Base-by-base conservation (phyloP, 495 filamentous ascomycete species). In the Penicillium tannophilum region DNA sequence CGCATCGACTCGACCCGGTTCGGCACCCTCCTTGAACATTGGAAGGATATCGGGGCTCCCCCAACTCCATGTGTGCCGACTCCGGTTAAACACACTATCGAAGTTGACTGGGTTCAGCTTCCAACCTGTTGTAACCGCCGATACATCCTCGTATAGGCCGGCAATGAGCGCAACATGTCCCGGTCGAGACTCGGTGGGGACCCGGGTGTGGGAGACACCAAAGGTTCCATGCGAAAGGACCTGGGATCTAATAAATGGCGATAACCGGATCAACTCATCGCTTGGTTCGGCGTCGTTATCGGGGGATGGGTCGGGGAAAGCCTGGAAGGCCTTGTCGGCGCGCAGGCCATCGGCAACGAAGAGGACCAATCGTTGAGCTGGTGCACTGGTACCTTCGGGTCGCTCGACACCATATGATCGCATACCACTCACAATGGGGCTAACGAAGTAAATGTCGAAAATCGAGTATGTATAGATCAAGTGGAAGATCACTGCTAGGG, bases 381-480 rank as follows among this genome's bases (percentile, higher is more conserved):
- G 94, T 14, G 92, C 84, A 72, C 87, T 84, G n/a, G 68, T 71
- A 41, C 76, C 78, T 20, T 75, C 57, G 36, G 85, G 76, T 51
- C 88, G 78, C 46, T 92, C 85, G 42, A 94, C 81, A 35, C 74
- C 75, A 75, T 90, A 93, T 52, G 90, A 81, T 63, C 81, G 84
- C 95, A 99, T 98, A 66, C 95, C 95, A 81, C 86, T 88, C 39
- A 98, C 95, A 63, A 99, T 95, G 17, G 95, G 95, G 68, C 92
- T 97, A 62, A 97, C 91, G 71, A 99, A 99, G 76, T 99, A 99
- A 61, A 98, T 96, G 71, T 98, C 95, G 73, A 99, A 99, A 62
- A 99, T 99, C 35, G 93, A 97, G 66, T 86, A 92, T 59, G 94
- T 88, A 76, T 99, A 99, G 59, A 96, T 85, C 26, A 97, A 70